These are phyloP conservation scores for Perilla frutescens DNA, from an alignment of 257 asterid genomes.

Conservation along the genomic window DNA sequence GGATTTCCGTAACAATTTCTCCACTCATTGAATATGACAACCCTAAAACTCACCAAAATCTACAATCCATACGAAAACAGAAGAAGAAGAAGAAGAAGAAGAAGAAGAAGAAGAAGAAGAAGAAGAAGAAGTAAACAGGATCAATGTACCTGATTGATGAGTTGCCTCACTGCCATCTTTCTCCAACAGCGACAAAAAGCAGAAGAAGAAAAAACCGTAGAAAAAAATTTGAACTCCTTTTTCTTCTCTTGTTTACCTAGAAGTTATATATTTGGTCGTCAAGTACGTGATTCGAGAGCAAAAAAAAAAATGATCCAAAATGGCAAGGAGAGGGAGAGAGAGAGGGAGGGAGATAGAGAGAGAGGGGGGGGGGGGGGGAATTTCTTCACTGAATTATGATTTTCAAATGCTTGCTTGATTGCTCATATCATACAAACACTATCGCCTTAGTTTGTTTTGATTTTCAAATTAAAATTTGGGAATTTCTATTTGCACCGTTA, in stretches of 20 bases:
- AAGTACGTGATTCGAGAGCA: not conserved
- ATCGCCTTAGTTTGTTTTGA: no score
- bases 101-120: no score
- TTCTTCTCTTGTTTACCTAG: not conserved
- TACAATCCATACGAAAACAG: not conserved
- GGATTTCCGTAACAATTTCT: conserved; percentile 23
- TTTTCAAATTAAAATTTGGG: no score
- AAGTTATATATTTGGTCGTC: not conserved
- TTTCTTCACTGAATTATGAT: no score
- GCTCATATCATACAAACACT: no score
- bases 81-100: not conserved
- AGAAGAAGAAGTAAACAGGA: not conserved
- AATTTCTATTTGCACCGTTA: no score
- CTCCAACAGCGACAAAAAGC: not conserved
- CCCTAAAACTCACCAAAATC: not conserved
- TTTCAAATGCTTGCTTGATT: no score
- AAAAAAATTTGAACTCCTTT: not conserved
- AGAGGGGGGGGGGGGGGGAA: no score
- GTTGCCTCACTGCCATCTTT: conserved; percentile 34
- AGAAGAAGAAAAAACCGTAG: not conserved
- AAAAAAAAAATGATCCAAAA: conserved; percentile 3
- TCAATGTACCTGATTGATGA: conserved; percentile 32
- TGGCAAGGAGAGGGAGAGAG: not conserved
- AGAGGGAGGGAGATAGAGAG: not conserved
- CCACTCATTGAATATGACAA: not conserved